Evolutionary conservation across 768 basidiomycete species (phyloP), one percentile per base, ranked within the genome.

Genomic region (Hygrocybe punicea): DNA sequence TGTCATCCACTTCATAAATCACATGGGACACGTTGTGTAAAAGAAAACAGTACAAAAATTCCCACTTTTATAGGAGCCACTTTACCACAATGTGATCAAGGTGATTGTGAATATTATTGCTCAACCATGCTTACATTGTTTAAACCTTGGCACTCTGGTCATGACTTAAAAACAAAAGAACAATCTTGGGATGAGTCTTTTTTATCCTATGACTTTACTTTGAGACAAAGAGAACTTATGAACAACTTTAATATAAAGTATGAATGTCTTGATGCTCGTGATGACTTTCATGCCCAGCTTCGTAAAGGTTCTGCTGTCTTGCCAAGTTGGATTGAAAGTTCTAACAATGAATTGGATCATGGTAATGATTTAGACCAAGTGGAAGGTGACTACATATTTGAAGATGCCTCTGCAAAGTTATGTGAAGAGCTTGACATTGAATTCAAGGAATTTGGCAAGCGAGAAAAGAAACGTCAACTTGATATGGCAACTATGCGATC

Each of bases 191-290:
- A 64, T 61, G 59, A 65, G 36, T 53, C 66, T 6, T 72, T 69
- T 55, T 16, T 48, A 5, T 25, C 47, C 6, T 37, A 65, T 51
- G 34, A 33, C 4, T 68, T 70, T 55, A 49, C 46, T 11, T 10
- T 21, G 6, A 2, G 56, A 34, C 48, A 65, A 35, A 19, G 34
- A 25, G 24, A 61, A 44, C 44, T 70, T 6, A 71, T 73, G 59
- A 59, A 62, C 2, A 67, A 69, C 48, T 69, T 71, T 56, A 66
- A 76, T 51, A 35, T 75, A 1, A 45, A 57, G 19, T 71, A 74
- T 65, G 72, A 76, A 60, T 75, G 74, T 55, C 40, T 67, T 17
- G 72, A 75, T 67, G 67, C 67, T 23, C 25, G 33, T 19, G 33
- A 19, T 45, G 14, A 45, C 42, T 23, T 42, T 34, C 19, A 46